Evolutionary conservation across 768 basidiomycete species (phyloP).

Genomic region (Guyanaporus albipodus): DNA sequence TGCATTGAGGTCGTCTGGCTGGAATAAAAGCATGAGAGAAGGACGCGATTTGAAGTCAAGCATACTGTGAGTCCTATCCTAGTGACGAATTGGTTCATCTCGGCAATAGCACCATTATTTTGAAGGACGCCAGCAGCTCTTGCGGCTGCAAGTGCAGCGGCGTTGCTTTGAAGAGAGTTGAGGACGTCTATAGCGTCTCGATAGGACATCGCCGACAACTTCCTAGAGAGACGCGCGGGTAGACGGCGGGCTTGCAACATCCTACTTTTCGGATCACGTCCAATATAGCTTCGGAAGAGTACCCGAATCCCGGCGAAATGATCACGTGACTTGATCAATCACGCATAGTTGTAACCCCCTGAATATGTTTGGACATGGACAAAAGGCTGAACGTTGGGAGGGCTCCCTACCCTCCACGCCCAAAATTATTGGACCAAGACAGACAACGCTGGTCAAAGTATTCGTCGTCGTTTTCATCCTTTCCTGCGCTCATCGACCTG

Average conservation of each 20-base stretch:
- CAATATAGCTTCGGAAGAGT: neutral
- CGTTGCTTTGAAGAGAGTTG: constrained; percentile 88
- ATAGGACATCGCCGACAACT: constrained; percentile 59
- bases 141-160: constrained; percentile 82
- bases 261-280: constrained; percentile 6
- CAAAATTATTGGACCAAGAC: constrained; percentile 17
- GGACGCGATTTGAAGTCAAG: constrained; percentile 2
- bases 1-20: constrained; percentile 80
- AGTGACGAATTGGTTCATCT: constrained; percentile 86
- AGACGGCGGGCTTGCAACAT: constrained; percentile 4
- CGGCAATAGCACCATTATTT: constrained; percentile 62
- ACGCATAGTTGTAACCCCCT: constrained; percentile 12
- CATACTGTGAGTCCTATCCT: constrained; percentile 84
- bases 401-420: constrained; percentile 9
- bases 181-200: constrained; percentile 68
- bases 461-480: neutral
- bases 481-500: too few relatives aligned
- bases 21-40: constrained; percentile 9
- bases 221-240: constrained; percentile 21
- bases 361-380: constrained; percentile 1
- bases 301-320: neutral
- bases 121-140: constrained; percentile 63
- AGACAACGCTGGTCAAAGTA: constrained; percentile 18
- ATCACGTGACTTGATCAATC: constrained; percentile 2
- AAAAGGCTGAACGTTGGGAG: constrained; percentile 16